phyloP scores from a whole-genome alignment of 495 filamentous ascomycete genomes.

The Penicillium daleae region DNA sequence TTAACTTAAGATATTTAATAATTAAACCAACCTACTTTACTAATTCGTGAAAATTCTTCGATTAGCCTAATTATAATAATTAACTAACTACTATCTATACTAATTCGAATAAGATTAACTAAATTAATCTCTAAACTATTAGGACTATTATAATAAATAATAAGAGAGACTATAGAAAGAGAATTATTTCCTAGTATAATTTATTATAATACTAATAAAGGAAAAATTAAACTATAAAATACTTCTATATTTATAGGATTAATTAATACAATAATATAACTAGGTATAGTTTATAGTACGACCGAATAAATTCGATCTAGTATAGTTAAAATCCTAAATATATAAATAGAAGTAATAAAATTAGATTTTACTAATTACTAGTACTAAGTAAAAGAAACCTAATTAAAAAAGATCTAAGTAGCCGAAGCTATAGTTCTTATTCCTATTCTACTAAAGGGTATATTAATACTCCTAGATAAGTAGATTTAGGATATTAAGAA shows the following conservation, averaged over 20 bases:
- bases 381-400: neutral
- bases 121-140: too few species aligned
- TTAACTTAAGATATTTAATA: too few species aligned
- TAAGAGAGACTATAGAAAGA: neutral
- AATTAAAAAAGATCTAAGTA: neutral
- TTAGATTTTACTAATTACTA: neutral
- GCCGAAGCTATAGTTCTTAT: neutral
- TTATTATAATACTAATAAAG: too few species aligned
- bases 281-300: neutral
- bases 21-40: neutral
- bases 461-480: neutral
- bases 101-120: too few species aligned
- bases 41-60: neutral
- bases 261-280: too few species aligned
- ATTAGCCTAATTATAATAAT: too few species aligned
- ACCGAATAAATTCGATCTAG: neutral
- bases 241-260: too few species aligned
- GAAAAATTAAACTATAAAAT: neutral
- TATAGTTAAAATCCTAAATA: neutral
- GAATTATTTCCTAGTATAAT: neutral
- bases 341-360: neutral
- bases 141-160: too few species aligned
- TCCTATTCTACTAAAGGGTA: neutral
- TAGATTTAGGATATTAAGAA: neutral
- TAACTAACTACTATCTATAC: too few species aligned